Conservation (phyloP, 2,329 filamentous ascomycete species). For the Sporothrix globosa region DNA sequence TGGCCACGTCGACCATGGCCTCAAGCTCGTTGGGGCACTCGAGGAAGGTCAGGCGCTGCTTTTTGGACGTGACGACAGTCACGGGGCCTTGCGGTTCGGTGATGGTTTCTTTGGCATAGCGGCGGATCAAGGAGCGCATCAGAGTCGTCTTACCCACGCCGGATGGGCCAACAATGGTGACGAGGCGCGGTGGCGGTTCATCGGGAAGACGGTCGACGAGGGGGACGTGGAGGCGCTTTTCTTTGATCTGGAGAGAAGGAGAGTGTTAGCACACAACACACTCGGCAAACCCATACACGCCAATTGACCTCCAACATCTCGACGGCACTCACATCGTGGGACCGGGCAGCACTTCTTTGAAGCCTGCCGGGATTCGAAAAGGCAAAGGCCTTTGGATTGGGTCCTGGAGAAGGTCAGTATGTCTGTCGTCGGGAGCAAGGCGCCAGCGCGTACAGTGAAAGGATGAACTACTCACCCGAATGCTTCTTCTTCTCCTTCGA, state of each 20-base stretch:
- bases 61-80: slow-evolving; percentile 95
- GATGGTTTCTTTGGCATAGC: slow-evolving; percentile 95
- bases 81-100: slow-evolving; percentile 88
- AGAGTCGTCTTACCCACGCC: slow-evolving; percentile 41
- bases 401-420: slow-evolving; percentile 53
- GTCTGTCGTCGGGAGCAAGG: background rate
- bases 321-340: slow-evolving; percentile 61
- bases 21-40: slow-evolving; percentile 97
- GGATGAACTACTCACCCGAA: slow-evolving; percentile 53
- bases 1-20: slow-evolving; percentile 94
- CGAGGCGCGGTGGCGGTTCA: slow-evolving; percentile 89
- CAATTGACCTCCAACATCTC: too few relatives aligned
- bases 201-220: slow-evolving; percentile 94
- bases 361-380: slow-evolving; percentile 80
- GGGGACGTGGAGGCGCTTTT: slow-evolving; percentile 94
- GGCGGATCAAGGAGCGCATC: slow-evolving; percentile 81
- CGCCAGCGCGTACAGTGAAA: too few relatives aligned
- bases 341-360: slow-evolving; percentile 72
- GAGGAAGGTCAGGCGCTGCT: slow-evolving; percentile 89
- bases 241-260: slow-evolving; percentile 68
- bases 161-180: slow-evolving; percentile 91
- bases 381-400: slow-evolving; percentile 89
- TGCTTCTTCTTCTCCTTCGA: slow-evolving; percentile 82
- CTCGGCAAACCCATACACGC: too few relatives aligned
- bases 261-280: background rate